Evolutionary conservation across 2,329 filamentous ascomycete species (phyloP), one percentile per base, ranked within the genome.

Genomic region (Cladosporium sp.): DNA sequence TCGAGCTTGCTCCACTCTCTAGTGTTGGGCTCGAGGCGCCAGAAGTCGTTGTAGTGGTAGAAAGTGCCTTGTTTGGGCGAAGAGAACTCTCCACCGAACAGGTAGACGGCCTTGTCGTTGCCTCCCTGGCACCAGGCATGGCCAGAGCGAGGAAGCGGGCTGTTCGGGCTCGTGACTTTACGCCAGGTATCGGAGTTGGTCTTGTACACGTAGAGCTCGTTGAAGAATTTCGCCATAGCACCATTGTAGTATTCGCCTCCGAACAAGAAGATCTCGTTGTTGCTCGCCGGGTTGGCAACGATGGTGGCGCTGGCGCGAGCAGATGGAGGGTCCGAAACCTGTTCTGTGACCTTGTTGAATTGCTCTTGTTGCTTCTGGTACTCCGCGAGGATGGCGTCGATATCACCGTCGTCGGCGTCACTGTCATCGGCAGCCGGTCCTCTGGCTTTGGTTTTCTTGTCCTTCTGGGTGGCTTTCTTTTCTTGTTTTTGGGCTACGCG

Each of bases 31-130:
- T 98, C 93, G 51, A 98, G 85, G 58, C 90, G 86, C 94, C 95
- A 99, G 77, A 99, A 98, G 80, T 98, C 95, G 74, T 96, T 97
- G 81, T 99, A 99, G 79, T 99, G 95, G 78, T 99, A 97, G 75
- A 99, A 99, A 0, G 94, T 98, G 4, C 95, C 95, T 79, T 98
- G 95, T 76, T 97, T 98, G 2, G 95, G 95, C 30, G 90, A 94
- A 65, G 91, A 96, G 78, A 99, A 99, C 79, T 99, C 95, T 67
- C 94, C 95, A 69, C 95, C 95, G 74, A 98, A 98, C 18, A 99
- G 81, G 77, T 96, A 99, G 61, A 98, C 86, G 36, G 91, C 88
- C 68, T 90, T 91, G 18, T 89, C 86, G 78, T 97, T 97, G 57
- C 91, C 91, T 65, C 91, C 93, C 66, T 93, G 87, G 73, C 92